phyloP scores from a whole-genome alignment of 2,329 filamentous ascomycete species.

The Claviceps lovelessii region DNA sequence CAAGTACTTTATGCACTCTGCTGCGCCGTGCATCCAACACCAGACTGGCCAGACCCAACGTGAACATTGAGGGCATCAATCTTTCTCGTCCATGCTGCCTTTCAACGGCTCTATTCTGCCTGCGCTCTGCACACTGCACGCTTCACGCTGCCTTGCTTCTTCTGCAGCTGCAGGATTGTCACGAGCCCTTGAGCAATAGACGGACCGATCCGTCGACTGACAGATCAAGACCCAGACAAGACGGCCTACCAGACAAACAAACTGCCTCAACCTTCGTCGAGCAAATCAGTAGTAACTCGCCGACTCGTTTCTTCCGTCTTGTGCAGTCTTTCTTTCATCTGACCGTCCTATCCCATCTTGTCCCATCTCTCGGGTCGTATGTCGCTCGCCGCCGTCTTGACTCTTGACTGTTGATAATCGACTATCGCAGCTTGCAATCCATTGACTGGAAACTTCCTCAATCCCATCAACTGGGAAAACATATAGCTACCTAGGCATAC shows the following conservation, averaged over 20 bases:
- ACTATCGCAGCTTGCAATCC: not conserved
- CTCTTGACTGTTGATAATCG: not conserved
- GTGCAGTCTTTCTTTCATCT: not conserved
- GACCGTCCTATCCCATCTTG: not conserved
- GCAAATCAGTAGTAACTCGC: not conserved
- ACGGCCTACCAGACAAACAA: not conserved
- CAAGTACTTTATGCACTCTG: not conserved
- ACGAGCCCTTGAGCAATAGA: not conserved
- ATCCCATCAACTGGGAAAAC: not conserved
- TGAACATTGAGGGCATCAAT: not conserved
- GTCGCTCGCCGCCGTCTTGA: not conserved
- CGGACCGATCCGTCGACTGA: not conserved
- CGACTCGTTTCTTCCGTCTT: not conserved
- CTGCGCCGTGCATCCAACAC: constrained; percentile 2
- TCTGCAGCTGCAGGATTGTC: not conserved
- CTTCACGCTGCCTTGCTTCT: not conserved
- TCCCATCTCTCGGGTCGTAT: not conserved
- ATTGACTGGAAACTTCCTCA: not conserved
- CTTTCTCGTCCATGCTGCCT: not conserved
- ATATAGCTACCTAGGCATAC: not conserved
- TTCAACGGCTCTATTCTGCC: not conserved
- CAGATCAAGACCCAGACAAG: not conserved
- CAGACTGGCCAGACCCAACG: not conserved
- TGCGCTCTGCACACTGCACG: too few relatives aligned
- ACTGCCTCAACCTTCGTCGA: not conserved